These are phyloP conservation scores for Chrysanthemum seticuspe DNA, from an alignment of 129 eudicot genomes.

Conservation along the genomic window DNA sequence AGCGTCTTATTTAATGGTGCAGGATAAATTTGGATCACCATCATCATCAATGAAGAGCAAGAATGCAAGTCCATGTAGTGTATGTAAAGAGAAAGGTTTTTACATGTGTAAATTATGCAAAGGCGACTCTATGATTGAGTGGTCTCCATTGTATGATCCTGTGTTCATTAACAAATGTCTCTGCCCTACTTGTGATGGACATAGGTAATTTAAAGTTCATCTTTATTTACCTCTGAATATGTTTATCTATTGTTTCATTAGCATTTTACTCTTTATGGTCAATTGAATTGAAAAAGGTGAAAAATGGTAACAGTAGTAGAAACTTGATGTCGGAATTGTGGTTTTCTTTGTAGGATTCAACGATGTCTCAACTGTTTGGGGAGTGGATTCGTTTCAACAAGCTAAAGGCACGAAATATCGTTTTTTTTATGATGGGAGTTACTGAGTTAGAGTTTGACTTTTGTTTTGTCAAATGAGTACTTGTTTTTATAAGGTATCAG, in stretches of 20 bases:
- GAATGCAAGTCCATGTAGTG: conserved; percentile 45
- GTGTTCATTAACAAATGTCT: conserved; percentile 67
- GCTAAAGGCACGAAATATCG: conserved; percentile 14
- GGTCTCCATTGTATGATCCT: conserved; percentile 90
- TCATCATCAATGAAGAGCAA: conserved; percentile 29
- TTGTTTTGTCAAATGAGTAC: too few species aligned
- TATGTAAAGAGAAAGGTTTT: conserved; percentile 67
- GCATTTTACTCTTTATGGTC: conserved; percentile 9
- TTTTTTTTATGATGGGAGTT: too few species aligned
- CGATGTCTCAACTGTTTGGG: conserved; percentile 94
- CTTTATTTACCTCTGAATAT: background rate
- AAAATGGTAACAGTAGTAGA: conserved; percentile 5
- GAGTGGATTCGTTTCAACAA: conserved; percentile 45
- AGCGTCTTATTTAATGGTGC: background rate
- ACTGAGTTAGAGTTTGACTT: too few species aligned
- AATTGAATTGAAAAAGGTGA: background rate
- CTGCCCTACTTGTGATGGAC: conserved; percentile 96
- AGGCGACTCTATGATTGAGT: conserved; percentile 66
- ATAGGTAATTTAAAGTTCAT: conserved; percentile 40
- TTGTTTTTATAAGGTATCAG: too few species aligned
- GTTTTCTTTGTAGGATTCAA: conserved; percentile 58
- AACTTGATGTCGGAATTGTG: background rate
- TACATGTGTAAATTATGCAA: conserved; percentile 73
- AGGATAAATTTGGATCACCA: conserved; percentile 25
- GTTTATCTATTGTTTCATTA: background rate